Conservation (phyloP, 2,329 filamentous ascomycete genomes). For the Orbilia brochopaga region DNA sequence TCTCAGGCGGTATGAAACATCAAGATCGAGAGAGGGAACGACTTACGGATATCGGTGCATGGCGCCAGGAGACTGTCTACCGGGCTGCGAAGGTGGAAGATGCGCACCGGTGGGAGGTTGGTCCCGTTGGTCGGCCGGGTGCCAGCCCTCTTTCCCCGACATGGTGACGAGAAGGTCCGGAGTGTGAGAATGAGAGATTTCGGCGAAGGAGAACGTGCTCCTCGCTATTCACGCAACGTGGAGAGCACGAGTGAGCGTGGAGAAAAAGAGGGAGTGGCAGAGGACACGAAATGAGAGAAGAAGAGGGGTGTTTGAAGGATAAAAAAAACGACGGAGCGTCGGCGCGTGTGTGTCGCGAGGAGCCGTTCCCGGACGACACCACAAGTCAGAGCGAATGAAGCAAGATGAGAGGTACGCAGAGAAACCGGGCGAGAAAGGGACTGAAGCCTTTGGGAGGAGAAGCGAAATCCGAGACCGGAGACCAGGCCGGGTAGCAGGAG, state of each 20-base stretch:
- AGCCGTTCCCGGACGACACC: conserved; percentile 5
- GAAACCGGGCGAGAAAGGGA: background rate
- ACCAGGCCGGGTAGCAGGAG: background rate
- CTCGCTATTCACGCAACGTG: background rate
- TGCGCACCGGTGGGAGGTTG: conserved; percentile 42
- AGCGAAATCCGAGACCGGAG: background rate
- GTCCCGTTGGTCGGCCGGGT: conserved; percentile 48
- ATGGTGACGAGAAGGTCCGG: conserved; percentile 22
- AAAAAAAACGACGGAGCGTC: background rate
- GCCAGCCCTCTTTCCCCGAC: conserved; percentile 48
- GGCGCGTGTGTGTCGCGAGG: conserved; percentile 47
- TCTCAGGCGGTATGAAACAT: background rate
- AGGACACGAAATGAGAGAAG: background rate
- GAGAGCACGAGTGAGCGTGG: background rate
- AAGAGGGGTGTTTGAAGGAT: conserved; percentile 2
- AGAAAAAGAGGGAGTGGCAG: conserved; percentile 8
- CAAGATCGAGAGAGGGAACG: background rate
- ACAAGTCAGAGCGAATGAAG: background rate
- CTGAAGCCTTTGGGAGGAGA: background rate
- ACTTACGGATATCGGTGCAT: conserved; percentile 48
- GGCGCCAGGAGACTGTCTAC: conserved; percentile 41
- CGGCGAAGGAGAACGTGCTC: background rate
- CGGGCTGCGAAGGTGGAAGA: conserved; percentile 33
- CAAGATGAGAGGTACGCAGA: background rate
- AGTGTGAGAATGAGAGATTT: background rate